Base-by-base conservation (phyloP, 73 alveolate genomes). In the Symbiodinium pilosum region DNA sequence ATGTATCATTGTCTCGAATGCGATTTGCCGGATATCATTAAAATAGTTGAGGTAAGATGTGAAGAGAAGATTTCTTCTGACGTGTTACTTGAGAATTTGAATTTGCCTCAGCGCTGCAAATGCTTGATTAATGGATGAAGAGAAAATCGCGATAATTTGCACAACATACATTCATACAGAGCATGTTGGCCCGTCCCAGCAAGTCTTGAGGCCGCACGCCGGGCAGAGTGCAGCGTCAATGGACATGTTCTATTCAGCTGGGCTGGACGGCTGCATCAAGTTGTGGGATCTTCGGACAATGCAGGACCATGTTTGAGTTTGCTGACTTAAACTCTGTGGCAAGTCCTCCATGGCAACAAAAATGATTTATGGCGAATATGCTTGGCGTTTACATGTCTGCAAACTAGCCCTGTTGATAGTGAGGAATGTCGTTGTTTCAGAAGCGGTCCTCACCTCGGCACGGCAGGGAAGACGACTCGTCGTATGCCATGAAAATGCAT, bases 181-280 rank as follows among this genome's bases (percentile, higher is more conserved):
- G 2, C 32, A 5, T 11, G 30, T 6, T 54, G 73, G 73, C 34
- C 34, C 26, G 73, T 16, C 26, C 26, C n/a, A n/a, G 3, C 73
- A 9, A 24, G 34, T 54, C 38, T 43, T 40, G 54, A 91, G 97
- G 97, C 97, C 97, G 4, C 86, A 88, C 14, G 97, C 97, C 20
- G 88, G 81, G 9, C 75, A 68, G 5, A 41, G 87, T 16, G 73
- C 97, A 32, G 87, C 97, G 34, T 91, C 97, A 40, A 91, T 91
- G 97, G 97, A 91, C 97, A 68, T 91, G 52, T 91, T 91, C 77
- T 91, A 91, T 56, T 32, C 87, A n/a, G 88, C 97, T 12, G 97
- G 43, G 3, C 30, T 69, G 97, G 97, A 91, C n/a, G 97, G 97
- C 34, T 6, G 34, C 52, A 68, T 91, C 88, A 91, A 91, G 88